Percentiles rank a stretch among this genome's conserved stretches.
Conservation (phyloP, 2,329 filamentous ascomycete genomes). For the Niveomyces coronatus region DNA sequence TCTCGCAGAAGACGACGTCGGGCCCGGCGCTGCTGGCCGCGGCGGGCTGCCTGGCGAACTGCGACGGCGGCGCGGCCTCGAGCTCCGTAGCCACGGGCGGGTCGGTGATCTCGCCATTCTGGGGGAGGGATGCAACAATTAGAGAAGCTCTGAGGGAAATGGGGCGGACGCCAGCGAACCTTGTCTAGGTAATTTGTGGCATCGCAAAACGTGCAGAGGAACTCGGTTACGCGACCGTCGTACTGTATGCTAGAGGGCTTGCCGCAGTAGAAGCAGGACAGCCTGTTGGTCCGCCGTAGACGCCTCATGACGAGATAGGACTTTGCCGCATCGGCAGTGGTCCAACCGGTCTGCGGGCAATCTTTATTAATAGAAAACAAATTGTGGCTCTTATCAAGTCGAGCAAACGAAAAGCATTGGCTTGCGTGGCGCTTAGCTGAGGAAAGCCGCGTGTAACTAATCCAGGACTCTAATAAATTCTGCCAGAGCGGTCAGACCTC, state of each 20-base stretch:
- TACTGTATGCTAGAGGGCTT: conserved; percentile 50
- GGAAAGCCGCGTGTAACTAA: neutral
- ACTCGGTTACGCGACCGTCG: conserved; percentile 50
- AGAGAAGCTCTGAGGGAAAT: neutral
- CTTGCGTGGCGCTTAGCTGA: neutral
- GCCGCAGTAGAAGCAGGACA: conserved; percentile 80
- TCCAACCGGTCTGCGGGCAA: no score
- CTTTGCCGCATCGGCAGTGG: neutral
- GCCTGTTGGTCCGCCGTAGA: conserved; percentile 29
- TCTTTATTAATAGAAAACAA: neutral
- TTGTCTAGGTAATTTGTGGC: conserved; percentile 84
- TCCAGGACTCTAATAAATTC: conserved; percentile 11
- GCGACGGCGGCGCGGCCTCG: conserved; percentile 29
- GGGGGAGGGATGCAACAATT: conserved; percentile 10
- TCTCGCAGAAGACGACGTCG: conserved; percentile 53
- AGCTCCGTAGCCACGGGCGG: conserved; percentile 53
- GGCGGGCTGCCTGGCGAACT: conserved; percentile 36
- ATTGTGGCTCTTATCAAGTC: neutral
- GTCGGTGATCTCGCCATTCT: conserved; percentile 86
- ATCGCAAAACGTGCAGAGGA: conserved; percentile 69
- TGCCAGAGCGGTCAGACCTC: conserved; percentile 11
- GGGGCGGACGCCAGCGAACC: conserved; percentile 35
- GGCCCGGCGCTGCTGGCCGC: conserved; percentile 12
- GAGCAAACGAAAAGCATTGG: neutral
- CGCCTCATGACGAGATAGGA: conserved; percentile 28